Base-by-base conservation (phyloP, 345 rosid species). In the Populus alba region DNA sequence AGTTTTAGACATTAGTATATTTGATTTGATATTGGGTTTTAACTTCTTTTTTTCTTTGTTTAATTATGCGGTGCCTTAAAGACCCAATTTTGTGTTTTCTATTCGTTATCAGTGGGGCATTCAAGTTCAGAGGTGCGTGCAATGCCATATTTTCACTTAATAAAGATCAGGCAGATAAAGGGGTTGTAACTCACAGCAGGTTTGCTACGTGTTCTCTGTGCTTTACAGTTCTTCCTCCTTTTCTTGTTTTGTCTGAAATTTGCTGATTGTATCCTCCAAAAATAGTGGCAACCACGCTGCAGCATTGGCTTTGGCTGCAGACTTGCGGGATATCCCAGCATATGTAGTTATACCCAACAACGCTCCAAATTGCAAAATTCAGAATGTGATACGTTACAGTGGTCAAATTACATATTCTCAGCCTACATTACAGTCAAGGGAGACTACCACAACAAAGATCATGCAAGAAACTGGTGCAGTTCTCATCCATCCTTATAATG, bases 161-260 rank as follows among this genome's bases (percentile, higher is more conserved):
- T 73, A 78, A 84, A 49, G 85, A 87, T 73, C 86, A 89, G 82
- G 95, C 94, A 37, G 87, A 91, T 27, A 93, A 89, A 89, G 98
- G 98, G 2, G 95, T 95, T 72, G 93, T 91, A 31, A 93, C 97
- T 11, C 98, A 93, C 73, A 93, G 97, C 98, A 95, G 98, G 97
- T 92, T 84, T 80, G 25, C 57, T 41, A 35, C 35, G 10, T 51
- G 13, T 25, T 70, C 38, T 53, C 13, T 37, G 7, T 67, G 38
- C 70, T 25, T 49, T 29, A 15, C 67, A 1, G 41, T 80, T 72
- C 16, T 31, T 55, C 31, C 33, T 69, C 15, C 15, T 39, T 71
- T 49, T 57, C 2, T 13, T 47, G 62, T 59, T 75, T 75, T 81
- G 16, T 77, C 76, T 27, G 68, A 75, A 31, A 39, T 31, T 37